Conservation (phyloP, 768 basidiomycete species). For the Tricholoma sp. region DNA sequence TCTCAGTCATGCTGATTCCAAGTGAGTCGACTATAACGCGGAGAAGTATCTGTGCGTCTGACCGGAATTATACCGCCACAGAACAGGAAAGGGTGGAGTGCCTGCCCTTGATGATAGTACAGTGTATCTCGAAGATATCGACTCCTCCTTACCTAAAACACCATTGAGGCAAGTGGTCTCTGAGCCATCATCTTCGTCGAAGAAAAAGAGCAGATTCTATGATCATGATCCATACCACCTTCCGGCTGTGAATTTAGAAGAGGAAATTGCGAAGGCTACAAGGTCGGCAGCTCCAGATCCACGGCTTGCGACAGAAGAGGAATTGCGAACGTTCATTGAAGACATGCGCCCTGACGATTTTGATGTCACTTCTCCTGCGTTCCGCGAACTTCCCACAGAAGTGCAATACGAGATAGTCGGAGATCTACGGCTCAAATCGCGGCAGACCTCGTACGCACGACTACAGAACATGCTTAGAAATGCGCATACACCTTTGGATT, state of each 20-base stretch:
- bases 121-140: conserved; percentile 88
- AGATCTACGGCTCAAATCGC: conserved; percentile 88
- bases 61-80: neutral
- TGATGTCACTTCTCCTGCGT: conserved; percentile 84
- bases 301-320: conserved; percentile 93
- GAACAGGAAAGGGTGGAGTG: conserved; percentile 43
- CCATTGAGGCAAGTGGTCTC: conserved; percentile 35
- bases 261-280: conserved; percentile 56
- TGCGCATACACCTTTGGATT: conserved; percentile 83
- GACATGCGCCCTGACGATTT: conserved; percentile 96
- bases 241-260: conserved; percentile 74
- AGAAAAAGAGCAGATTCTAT: conserved; percentile 58
- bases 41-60: neutral
- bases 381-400: conserved; percentile 90
- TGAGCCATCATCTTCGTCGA: conserved; percentile 42
- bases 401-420: conserved; percentile 98
- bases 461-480: conserved; percentile 84
- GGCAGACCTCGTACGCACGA: conserved; percentile 90
- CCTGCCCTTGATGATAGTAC: conserved; percentile 59
- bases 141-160: conserved; percentile 47
- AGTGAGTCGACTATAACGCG: neutral
- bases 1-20: conserved; percentile 36
- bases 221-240: conserved; percentile 93
- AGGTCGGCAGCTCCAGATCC: conserved; percentile 70
- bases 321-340: conserved; percentile 88